These are phyloP conservation scores for Aspergillus sergii DNA, from an alignment of 2,329 filamentous ascomycete genomes.

Conservation along the genomic window DNA sequence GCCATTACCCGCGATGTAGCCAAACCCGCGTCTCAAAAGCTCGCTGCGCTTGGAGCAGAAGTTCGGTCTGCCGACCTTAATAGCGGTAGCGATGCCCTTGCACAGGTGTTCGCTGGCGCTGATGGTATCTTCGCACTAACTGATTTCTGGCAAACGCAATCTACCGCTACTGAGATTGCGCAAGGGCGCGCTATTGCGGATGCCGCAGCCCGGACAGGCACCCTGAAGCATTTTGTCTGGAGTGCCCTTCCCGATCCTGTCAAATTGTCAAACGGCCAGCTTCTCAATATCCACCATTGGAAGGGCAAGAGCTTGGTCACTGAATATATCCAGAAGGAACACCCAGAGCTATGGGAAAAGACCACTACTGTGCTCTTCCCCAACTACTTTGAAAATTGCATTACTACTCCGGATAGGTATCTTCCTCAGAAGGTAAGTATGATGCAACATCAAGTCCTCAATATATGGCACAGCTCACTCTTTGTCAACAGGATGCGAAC, in stretches of 20 bases:
- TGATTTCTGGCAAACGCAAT: not conserved
- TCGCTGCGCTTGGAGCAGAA: not conserved
- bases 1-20: not conserved
- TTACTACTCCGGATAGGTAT: not conserved
- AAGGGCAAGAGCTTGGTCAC: constrained; percentile 15
- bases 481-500: not conserved
- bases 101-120: not conserved
- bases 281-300: constrained; percentile 14
- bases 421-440: not conserved
- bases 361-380: constrained; percentile 15
- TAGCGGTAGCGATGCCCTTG: not conserved
- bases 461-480: not conserved
- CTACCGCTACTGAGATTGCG: not conserved
- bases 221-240: not conserved
- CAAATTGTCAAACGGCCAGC: not conserved
- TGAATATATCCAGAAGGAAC: constrained; percentile 11
- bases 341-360: constrained; percentile 11
- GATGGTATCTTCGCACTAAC: not conserved
- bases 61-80: not conserved
- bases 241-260: not conserved
- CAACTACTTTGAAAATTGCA: not conserved
- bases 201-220: not conserved
- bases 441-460: rapidly evolving
- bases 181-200: not conserved
- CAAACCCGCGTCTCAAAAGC: not conserved